phyloP scores from a whole-genome alignment of 768 basidiomycete genomes.

The Collybia sordida region DNA sequence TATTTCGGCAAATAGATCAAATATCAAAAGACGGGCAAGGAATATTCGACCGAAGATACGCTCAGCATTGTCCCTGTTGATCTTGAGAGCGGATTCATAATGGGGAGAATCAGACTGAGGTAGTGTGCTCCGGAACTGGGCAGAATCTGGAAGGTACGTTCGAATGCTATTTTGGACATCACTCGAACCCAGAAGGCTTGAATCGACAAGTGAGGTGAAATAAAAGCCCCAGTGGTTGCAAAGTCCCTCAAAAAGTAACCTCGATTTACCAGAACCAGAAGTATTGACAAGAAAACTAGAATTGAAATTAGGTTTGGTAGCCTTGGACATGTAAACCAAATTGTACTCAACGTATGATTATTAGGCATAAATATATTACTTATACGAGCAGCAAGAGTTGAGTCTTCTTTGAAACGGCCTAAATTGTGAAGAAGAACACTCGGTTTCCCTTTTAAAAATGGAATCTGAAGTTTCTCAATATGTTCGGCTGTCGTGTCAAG shows the following conservation, averaged over 20 bases:
- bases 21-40: conserved; percentile 39
- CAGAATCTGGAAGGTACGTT: conserved; percentile 33
- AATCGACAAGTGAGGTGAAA: conserved; percentile 44
- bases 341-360: conserved; percentile 37
- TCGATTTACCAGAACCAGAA: conserved; percentile 46
- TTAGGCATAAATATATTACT: conserved; percentile 43
- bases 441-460: conserved; percentile 35
- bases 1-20: conserved; percentile 33
- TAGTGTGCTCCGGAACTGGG: conserved; percentile 28
- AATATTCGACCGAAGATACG: conserved; percentile 37
- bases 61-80: conserved; percentile 36
- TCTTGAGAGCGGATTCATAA: conserved; percentile 29
- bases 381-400: conserved; percentile 28
- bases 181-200: conserved; percentile 40
- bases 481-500: conserved; percentile 23
- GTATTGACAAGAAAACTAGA: conserved; percentile 45
- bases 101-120: conserved; percentile 28
- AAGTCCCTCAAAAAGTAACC: conserved; percentile 42
- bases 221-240: conserved; percentile 48
- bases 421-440: conserved; percentile 41
- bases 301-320: neutral
- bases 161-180: conserved; percentile 42
- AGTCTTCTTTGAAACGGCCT: conserved; percentile 35
- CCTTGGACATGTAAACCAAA: neutral
- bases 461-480: conserved; percentile 30